Percentiles rank a stretch among this genome's conserved stretches.
Conservation (phyloP, 176 grass and related monocot species). For the Areca catechu region DNA sequence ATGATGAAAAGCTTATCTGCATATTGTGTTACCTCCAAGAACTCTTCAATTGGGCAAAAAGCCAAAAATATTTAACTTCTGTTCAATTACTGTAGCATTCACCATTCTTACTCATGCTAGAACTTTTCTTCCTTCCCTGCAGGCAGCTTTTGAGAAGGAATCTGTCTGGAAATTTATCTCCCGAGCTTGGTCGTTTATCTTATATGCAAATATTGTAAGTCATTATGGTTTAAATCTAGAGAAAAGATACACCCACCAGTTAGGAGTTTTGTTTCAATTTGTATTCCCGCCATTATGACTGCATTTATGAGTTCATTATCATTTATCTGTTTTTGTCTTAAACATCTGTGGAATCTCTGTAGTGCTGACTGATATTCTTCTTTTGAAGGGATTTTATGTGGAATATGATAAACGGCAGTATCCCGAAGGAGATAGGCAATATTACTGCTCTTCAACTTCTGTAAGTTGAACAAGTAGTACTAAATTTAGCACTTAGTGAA, state of each 20-base stretch:
- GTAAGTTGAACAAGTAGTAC: constrained; percentile 31
- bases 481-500: not conserved
- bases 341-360: constrained; percentile 6
- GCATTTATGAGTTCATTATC: not conserved
- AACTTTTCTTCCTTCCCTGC: constrained; percentile 18
- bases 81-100: too few relatives aligned
- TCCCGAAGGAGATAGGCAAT: constrained; percentile 83
- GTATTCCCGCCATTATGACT: too few relatives aligned
- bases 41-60: too few relatives aligned
- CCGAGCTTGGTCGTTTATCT: constrained; percentile 69
- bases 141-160: constrained; percentile 71
- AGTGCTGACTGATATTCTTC: constrained; percentile 6
- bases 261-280: too few relatives aligned
- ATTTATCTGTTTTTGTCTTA: constrained; percentile 1
- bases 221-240: not conserved
- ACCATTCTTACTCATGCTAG: constrained; percentile 7
- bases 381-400: constrained; percentile 96
- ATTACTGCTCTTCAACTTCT: constrained; percentile 68
- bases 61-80: too few relatives aligned
- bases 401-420: constrained; percentile 74
- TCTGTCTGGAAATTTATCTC: constrained; percentile 69
- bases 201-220: constrained; percentile 84
- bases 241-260: too few relatives aligned
- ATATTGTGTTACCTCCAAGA: too few relatives aligned
- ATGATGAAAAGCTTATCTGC: too few relatives aligned